These are phyloP conservation scores for Alternaria gaisen DNA, from an alignment of 2,329 filamentous ascomycete species.

Conservation along the genomic window DNA sequence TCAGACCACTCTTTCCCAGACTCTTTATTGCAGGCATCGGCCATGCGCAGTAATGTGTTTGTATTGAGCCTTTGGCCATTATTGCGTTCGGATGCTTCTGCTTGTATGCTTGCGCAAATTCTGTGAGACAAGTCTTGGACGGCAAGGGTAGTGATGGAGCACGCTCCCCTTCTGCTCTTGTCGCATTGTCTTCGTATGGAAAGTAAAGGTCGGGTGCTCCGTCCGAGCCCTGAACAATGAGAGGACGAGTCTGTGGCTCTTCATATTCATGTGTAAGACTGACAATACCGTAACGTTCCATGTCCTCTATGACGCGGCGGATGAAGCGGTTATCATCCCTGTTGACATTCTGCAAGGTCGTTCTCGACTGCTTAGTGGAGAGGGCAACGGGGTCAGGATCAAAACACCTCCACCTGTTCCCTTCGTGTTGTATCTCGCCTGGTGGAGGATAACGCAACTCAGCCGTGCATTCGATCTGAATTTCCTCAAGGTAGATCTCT, in stretches of 20 bases:
- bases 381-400: too few species aligned
- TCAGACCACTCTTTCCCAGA: constrained; percentile 28
- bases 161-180: too few species aligned
- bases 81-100: constrained; percentile 30
- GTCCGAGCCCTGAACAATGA: constrained; percentile 35
- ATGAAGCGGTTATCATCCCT: too few species aligned
- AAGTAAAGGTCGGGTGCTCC: constrained; percentile 40
- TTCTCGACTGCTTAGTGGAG: too few species aligned
- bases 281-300: constrained; percentile 40
- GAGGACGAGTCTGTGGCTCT: constrained; percentile 32
- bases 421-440: constrained; percentile 37
- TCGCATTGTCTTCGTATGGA: too few species aligned
- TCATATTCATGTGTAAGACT: constrained; percentile 26
- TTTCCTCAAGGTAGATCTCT: constrained; percentile 34
- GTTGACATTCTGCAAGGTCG: too few species aligned
- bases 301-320: constrained; percentile 32
- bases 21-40: constrained; percentile 40
- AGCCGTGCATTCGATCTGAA: constrained; percentile 21
- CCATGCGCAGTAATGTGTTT: constrained; percentile 44
- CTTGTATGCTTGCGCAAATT: too few species aligned
- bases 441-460: constrained; percentile 5
- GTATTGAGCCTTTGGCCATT: constrained; percentile 39
- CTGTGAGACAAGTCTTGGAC: too few species aligned
- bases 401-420: constrained; percentile 32
- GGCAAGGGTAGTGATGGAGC: too few species aligned